Evolutionary conservation across 768 basidiomycete species (phyloP), one percentile per base, ranked within the genome.

Genomic region (Pulveroboletus ravenelii): DNA sequence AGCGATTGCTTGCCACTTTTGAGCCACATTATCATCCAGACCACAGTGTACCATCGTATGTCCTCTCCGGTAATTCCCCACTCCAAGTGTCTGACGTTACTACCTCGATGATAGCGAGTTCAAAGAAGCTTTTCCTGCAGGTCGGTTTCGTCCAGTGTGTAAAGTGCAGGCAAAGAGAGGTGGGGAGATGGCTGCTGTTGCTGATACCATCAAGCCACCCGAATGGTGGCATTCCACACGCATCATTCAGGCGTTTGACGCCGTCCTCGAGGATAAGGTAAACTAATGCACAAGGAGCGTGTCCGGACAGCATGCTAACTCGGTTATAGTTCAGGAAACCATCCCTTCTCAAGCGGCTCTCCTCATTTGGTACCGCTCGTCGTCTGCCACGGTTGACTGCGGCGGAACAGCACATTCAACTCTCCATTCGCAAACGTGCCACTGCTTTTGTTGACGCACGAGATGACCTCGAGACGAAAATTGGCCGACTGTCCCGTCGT

Each of bases 141-240:
- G 93, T 31, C 78, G 89, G 34, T 93, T 96, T 76, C 76, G 93
- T 14, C 91, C 91, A 10, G 81, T 93, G 34, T 93, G 91, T 75
- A 89, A 89, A 66, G 91, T 94, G 51, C 87, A 89, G 60, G 85
- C 89, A 6, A 91, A 90, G 70, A 73, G 88, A 43, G 85, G 88
- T 18, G 84, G 82, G 4, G 82, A 91, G 32, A 83, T 84, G 29
- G 77, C 89, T 38, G 83, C 87, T 31, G 87, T 93, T 13, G 91
- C 91, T 3, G 93, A 95, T 61, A 85, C 88, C 57, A 88, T 95
- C 62, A 87, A 89, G 62, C 76, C 90, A 35, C 93, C 93, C 0
- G 84, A 85, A 56, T 96, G 93, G 93, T 96, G 93, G 93, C 85
- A 92, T 60, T 89, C 88, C 30, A 90, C 89, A 3, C 82, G 86